Conservation (phyloP, 257 asterid species). For the Nemophila menziesii region DNA sequence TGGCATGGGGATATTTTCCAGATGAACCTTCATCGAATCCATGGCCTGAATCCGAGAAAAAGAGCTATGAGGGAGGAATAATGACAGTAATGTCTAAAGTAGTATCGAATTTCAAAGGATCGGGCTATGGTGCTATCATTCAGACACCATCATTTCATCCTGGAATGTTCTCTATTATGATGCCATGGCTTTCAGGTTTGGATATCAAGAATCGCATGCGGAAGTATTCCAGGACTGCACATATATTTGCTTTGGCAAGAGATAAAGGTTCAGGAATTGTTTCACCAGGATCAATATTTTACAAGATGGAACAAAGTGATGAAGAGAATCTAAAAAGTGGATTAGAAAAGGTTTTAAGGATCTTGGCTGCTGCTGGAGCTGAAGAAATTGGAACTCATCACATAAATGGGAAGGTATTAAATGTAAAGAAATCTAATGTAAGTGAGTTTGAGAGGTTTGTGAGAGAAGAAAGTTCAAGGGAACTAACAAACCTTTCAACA, state of each 20-base stretch:
- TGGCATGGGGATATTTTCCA: conserved; percentile 80
- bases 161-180: conserved; percentile 56
- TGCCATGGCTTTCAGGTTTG: conserved; percentile 64
- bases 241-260: conserved; percentile 52
- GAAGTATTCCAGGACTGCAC: conserved; percentile 57
- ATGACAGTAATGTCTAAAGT: conserved; percentile 73
- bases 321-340: conserved; percentile 40
- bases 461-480: conserved; percentile 43
- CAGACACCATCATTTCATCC: conserved; percentile 85
- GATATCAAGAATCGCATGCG: conserved; percentile 47
- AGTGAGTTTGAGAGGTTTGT: conserved; percentile 51
- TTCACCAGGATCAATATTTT: conserved; percentile 29
- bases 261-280: conserved; percentile 55
- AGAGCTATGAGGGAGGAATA: conserved; percentile 60
- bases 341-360: conserved; percentile 44
- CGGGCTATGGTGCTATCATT: conserved; percentile 53
- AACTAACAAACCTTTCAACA: conserved; percentile 27
- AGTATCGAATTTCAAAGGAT: conserved; percentile 21
- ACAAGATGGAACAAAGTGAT: conserved; percentile 34
- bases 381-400: conserved; percentile 82
- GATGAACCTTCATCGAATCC: conserved; percentile 11
- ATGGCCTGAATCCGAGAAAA: conserved; percentile 53
- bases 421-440: conserved; percentile 29
- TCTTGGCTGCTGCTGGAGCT: conserved; percentile 69
- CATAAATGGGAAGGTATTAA: conserved; percentile 31